Percentiles rank a stretch among this genome's conserved stretches.
These are phyloP conservation scores for Arbutus unedo DNA, from an alignment of 148 eudicot genomes.

Conservation along the genomic window DNA sequence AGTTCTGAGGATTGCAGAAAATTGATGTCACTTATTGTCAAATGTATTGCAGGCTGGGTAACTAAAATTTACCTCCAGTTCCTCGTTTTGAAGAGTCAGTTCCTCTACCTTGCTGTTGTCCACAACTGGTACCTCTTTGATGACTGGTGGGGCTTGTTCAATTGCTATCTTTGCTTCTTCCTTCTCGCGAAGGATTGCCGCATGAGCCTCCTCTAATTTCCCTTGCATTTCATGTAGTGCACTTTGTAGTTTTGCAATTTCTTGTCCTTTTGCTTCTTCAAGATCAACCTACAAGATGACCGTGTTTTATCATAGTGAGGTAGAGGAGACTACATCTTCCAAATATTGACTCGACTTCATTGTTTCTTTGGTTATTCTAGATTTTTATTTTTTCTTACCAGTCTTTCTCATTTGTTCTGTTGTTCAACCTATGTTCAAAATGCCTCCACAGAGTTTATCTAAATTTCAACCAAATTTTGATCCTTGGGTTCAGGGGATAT, in stretches of 20 bases:
- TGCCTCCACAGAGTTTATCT: not conserved
- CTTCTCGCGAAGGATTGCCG: conserved; percentile 63
- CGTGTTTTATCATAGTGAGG: not conserved
- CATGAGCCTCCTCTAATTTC: conserved; percentile 77
- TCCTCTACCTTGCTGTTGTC: conserved; percentile 56
- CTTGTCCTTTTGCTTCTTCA: conserved; percentile 94
- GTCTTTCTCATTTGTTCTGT: not conserved
- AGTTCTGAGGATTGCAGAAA: not conserved
- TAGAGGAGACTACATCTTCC: not conserved
- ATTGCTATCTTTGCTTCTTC: conserved; percentile 97
- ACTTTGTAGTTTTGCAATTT: conserved; percentile 62
- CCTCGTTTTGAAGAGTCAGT: conserved; percentile 43
- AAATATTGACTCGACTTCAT: not conserved
- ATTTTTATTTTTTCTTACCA: not conserved
- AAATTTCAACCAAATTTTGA: not conserved
- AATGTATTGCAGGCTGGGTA: conserved; percentile 9
- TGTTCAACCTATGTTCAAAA: not conserved
- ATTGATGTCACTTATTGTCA: conserved; percentile 5
- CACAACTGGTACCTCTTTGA: conserved; percentile 82
- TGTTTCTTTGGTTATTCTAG: not conserved
- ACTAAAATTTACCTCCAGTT: conserved; percentile 42
- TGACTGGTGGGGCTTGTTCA: conserved; percentile 94
- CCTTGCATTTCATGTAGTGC: conserved; percentile 61
- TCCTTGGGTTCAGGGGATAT: not conserved
- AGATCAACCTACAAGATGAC: conserved; percentile 62